These are phyloP conservation scores for Aspergillus felis DNA, from an alignment of 2,329 filamentous ascomycete genomes.

Conservation along the genomic window DNA sequence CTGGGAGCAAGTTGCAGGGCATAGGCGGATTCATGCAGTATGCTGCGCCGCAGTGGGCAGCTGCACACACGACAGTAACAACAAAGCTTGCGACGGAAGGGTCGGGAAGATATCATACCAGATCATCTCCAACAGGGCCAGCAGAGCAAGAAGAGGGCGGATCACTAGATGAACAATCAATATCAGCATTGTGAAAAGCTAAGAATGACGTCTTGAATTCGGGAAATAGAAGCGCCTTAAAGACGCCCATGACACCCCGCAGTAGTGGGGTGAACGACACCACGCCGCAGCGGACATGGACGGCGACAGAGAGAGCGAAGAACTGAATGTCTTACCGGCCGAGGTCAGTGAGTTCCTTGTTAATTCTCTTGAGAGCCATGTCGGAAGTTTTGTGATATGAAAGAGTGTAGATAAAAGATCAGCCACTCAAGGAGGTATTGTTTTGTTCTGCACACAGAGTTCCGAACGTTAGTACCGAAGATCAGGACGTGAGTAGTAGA, in stretches of 20 bases:
- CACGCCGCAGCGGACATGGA: not conserved
- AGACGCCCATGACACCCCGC: conserved; percentile 16
- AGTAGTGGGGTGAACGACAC: conserved; percentile 16
- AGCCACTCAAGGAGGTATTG: conserved; percentile 10
- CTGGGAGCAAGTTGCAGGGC: not conserved
- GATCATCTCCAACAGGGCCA: conserved; percentile 91
- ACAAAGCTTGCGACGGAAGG: conserved; percentile 6
- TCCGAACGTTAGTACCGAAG: conserved; percentile 4
- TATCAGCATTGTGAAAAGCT: not conserved
- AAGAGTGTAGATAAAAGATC: conserved; percentile 1
- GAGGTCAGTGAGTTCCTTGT: conserved; percentile 52
- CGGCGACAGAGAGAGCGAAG: conserved; percentile 6
- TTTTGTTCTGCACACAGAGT: conserved; percentile 15
- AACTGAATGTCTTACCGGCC: conserved; percentile 42
- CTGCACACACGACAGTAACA: conserved; percentile 8
- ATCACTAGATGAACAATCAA: conserved; percentile 59
- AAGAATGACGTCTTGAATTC: conserved; percentile 7
- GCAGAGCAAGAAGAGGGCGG: conserved; percentile 98
- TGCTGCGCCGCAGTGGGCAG: conserved; percentile 23
- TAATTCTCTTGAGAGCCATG: conserved; percentile 53
- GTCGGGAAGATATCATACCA: conserved; percentile 61
- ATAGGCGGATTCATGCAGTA: not conserved
- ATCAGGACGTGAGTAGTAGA: not conserved
- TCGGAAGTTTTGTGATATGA: conserved; percentile 20
- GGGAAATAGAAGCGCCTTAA: not conserved